Evolutionary conservation across 1,139 yeast genomes (phyloP).

Genomic region (Debaryomyces robertsiae): DNA sequence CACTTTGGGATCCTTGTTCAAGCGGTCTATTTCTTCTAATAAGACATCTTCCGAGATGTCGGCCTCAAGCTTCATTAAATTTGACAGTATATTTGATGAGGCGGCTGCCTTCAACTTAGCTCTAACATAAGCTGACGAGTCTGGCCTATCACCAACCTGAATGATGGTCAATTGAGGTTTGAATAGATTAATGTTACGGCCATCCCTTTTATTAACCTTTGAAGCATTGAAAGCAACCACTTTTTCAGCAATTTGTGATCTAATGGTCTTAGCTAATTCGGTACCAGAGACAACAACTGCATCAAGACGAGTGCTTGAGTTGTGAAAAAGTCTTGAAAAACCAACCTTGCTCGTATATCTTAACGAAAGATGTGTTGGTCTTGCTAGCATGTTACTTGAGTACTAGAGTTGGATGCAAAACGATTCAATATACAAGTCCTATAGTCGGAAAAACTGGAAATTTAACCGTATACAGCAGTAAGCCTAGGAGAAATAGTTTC

Average conservation of each 20-base stretch:
- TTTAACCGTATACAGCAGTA: too few species aligned
- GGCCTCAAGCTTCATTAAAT: conserved; percentile 58
- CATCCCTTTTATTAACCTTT: conserved; percentile 22
- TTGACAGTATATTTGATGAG: conserved; percentile 64
- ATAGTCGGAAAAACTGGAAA: too few species aligned
- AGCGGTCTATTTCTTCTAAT: conserved; percentile 53
- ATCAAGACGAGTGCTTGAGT: conserved; percentile 22
- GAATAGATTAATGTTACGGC: conserved; percentile 37
- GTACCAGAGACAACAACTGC: conserved; percentile 51
- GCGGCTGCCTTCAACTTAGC: conserved; percentile 74
- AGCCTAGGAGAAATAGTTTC: too few species aligned
- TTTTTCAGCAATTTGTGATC: conserved; percentile 42
- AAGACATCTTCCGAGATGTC: conserved; percentile 58
- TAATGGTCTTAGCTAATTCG: conserved; percentile 42
- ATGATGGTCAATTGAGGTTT: conserved; percentile 67
- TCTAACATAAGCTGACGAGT: conserved; percentile 74
- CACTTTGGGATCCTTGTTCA: conserved; percentile 64
- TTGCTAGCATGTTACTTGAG: conserved; percentile 4
- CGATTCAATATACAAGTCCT: not conserved
- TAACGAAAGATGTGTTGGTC: conserved; percentile 2
- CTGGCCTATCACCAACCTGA: conserved; percentile 78
- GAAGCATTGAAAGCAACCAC: conserved; percentile 41
- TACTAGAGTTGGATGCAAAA: conserved; percentile 4
- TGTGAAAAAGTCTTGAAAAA: conserved; percentile 17
- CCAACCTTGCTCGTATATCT: not conserved